Percentiles rank a stretch among this genome's conserved stretches.
Conservation (phyloP, 108 stramenopile species). For the Discostella pseudostelligera region DNA sequence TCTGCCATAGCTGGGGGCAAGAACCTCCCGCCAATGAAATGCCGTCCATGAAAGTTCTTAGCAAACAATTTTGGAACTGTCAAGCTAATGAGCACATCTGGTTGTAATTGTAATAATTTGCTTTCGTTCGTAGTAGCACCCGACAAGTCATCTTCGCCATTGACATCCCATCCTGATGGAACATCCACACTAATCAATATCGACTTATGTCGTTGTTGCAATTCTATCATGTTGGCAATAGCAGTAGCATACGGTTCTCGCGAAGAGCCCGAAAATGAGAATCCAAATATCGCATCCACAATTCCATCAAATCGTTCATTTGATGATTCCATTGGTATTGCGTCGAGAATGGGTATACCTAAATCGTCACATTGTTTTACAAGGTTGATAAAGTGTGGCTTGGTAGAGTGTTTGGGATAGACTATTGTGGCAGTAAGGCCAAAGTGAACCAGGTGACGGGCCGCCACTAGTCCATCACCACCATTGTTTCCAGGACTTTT, state of each 20-base stretch:
- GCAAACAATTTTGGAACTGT: conserved; percentile 92
- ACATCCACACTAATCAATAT: conserved; percentile 90
- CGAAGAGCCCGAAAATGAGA: conserved; percentile 81
- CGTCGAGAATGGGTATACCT: conserved; percentile 63
- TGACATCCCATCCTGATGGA: conserved; percentile 95
- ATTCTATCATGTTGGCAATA: conserved; percentile 58
- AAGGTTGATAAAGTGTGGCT: conserved; percentile 73
- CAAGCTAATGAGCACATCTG: conserved; percentile 85
- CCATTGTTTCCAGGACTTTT: conserved; percentile 99
- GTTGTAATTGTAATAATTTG: conserved; percentile 47
- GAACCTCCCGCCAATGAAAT: conserved; percentile 95
- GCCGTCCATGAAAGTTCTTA: conserved; percentile 71
- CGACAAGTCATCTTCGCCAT: conserved; percentile 50
- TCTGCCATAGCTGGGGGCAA: conserved; percentile 76
- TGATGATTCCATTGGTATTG: conserved; percentile 45
- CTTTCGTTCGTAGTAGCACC: conserved; percentile 12
- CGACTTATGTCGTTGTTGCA: conserved; percentile 32
- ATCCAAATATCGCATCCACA: conserved; percentile 98
- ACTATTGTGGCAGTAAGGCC: conserved; percentile 83
- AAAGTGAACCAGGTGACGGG: conserved; percentile 92
- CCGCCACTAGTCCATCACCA: conserved; percentile 99
- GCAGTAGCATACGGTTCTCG: conserved; percentile 90
- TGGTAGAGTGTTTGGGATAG: conserved; percentile 83
- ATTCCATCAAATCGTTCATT: conserved; percentile 59
- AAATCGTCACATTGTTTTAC: conserved; percentile 89